Base-by-base conservation (phyloP, 2,329 filamentous ascomycete genomes). In the Phyllosticta citribraziliensis region DNA sequence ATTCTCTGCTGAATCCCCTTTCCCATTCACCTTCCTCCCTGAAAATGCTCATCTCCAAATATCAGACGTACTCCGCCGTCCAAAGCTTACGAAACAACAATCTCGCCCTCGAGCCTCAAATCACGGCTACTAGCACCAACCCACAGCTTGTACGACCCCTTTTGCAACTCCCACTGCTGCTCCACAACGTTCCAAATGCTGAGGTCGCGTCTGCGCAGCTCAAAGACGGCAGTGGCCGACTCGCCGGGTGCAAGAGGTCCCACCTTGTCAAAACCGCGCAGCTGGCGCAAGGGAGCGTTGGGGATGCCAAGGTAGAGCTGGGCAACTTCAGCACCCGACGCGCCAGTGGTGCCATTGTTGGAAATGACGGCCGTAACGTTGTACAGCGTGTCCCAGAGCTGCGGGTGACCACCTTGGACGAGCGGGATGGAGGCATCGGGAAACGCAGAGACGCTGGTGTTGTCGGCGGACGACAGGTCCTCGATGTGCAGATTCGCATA, bases 401-500 rank as follows among this genome's bases (percentile, higher is more conserved):
- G 27, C 3, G 61, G 61, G 33, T 62, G 56, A 12, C 61, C 61
- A n/a, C 61, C 61, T 65, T 54, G 61, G 14, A 59, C 50, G 17
- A 47, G 14, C 14, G 40, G 14, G 27, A 62, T 20, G 8, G 61
- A 17, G 22, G 53, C 27, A 12, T 52, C 35, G 58, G 61, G 11
- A 35, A 62, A 51, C n/a, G 40, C 12, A n/a, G 40, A 17, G 40
- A 47, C 14, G 40, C 40, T 47, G 17, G 63, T 55, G 53, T 52
- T 57, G 19, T 17, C 64, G 33, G 52, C 59, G 8, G 27, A 30
- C 27, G 27, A 6, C 17, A 59, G 24, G 14, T 82, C 82, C 60
- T 62, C 71, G 1, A 85, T 74, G 0, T 71, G 73, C 30, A 84
- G 73, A 58, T 81, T 76, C 20, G 76, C 76, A 72, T 88, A 88